phyloP scores from a whole-genome alignment of 176 grass and related monocot species.

The Thinopyrum elongatum region DNA sequence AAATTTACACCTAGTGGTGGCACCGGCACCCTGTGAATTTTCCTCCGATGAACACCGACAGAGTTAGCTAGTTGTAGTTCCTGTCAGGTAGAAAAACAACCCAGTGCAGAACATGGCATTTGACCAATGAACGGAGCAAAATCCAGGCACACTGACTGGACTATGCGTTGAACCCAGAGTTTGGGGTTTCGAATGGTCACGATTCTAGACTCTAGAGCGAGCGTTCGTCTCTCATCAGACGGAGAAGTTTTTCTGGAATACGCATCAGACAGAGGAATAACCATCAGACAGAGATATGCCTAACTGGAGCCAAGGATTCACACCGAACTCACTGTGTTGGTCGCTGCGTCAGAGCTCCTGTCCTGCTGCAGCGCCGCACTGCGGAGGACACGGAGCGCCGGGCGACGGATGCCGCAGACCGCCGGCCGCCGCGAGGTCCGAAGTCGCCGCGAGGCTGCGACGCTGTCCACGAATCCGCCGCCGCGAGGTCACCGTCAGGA shows the following conservation, averaged over 20 bases:
- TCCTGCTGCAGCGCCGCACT: background rate
- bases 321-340: background rate
- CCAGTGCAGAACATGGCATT: background rate
- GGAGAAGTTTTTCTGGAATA: too few relatives aligned
- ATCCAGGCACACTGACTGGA: background rate
- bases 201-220: background rate
- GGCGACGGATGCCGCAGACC: background rate
- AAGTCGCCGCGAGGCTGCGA: too few relatives aligned
- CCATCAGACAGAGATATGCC: background rate
- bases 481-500: background rate
- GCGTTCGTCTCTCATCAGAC: too few relatives aligned
- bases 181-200: background rate
- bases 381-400: background rate
- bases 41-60: too few relatives aligned
- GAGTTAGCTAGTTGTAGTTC: too few relatives aligned
- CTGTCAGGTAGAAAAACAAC: background rate
- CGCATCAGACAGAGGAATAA: too few relatives aligned
- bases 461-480: too few relatives aligned
- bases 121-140: background rate
- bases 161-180: background rate
- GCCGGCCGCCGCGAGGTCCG: background rate
- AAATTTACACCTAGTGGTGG: too few relatives aligned
- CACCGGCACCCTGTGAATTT: too few relatives aligned
- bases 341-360: background rate
- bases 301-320: background rate